phyloP scores from a whole-genome alignment of 2,329 filamentous ascomycete genomes.

The Scleromitrula shiraiana region DNA sequence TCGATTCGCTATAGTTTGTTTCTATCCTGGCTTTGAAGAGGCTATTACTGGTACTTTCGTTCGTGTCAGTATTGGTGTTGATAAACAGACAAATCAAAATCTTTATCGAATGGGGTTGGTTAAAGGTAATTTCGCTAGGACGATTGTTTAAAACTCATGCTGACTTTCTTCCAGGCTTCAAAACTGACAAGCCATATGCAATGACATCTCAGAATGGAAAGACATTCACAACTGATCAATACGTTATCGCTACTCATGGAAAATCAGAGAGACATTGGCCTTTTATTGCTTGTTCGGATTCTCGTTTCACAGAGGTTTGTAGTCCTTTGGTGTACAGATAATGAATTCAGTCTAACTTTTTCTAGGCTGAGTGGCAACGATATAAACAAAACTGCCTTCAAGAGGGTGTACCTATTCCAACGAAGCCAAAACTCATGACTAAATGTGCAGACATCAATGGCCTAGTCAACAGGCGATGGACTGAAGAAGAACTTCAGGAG shows the following conservation, averaged over 20 bases:
- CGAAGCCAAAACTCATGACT: slow-evolving; percentile 55
- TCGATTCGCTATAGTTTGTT: slow-evolving; percentile 85
- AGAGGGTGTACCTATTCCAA: slow-evolving; percentile 66
- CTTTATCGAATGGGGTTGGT: slow-evolving; percentile 85
- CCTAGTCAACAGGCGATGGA: slow-evolving; percentile 74
- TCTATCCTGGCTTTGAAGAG: slow-evolving; percentile 82
- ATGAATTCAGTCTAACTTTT: slow-evolving; percentile 12
- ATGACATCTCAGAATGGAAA: slow-evolving; percentile 68
- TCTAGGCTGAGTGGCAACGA: slow-evolving; percentile 67
- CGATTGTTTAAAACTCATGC: slow-evolving; percentile 9
- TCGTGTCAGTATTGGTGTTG: slow-evolving; percentile 73
- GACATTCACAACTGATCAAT: slow-evolving; percentile 75
- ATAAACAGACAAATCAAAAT: slow-evolving; percentile 62
- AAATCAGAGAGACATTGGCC: slow-evolving; percentile 79
- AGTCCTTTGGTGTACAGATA: background rate
- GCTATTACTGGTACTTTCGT: slow-evolving; percentile 78
- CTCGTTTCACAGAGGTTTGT: slow-evolving; percentile 70
- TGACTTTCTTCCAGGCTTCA: slow-evolving; percentile 53
- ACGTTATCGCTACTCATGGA: slow-evolving; percentile 73
- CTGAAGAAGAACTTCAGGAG: slow-evolving; percentile 70
- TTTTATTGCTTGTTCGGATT: slow-evolving; percentile 85
- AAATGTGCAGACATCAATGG: slow-evolving; percentile 77
- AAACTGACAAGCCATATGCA: slow-evolving; percentile 72
- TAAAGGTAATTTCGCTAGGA: slow-evolving; percentile 51
- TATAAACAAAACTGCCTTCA: slow-evolving; percentile 68